phyloP scores from a whole-genome alignment of 1,139 yeast genomes.

The Suhomyces anneliseae region DNA sequence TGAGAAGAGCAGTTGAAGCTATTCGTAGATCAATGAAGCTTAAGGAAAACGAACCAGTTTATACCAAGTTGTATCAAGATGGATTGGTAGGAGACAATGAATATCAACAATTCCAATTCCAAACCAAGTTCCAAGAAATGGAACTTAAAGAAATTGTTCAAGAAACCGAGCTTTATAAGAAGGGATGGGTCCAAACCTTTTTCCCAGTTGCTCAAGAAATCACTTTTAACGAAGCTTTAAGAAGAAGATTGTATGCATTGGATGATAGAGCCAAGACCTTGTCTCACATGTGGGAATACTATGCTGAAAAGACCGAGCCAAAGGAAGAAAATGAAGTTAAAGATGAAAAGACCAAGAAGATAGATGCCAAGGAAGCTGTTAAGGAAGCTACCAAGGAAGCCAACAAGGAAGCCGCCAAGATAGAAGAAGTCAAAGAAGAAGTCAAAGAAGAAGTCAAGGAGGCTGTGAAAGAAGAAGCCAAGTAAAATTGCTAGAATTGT shows the following conservation, averaged over 20 bases:
- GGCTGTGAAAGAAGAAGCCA: neutral
- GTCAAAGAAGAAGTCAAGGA: neutral
- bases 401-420: neutral
- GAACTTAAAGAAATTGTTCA: conserved; percentile 77
- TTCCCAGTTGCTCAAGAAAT: conserved; percentile 85
- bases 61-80: conserved; percentile 72
- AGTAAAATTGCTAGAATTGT: neutral
- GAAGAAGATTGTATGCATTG: conserved; percentile 73
- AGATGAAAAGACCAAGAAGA: neutral
- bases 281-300: conserved; percentile 50
- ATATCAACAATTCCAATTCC: conserved; percentile 75
- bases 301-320: conserved; percentile 16
- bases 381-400: neutral
- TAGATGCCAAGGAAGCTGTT: neutral
- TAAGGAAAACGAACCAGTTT: conserved; percentile 69
- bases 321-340: conserved; percentile 3
- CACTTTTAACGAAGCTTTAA: conserved; percentile 86
- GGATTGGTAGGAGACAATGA: conserved; percentile 92
- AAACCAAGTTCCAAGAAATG: conserved; percentile 72
- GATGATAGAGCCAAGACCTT: conserved; percentile 52
- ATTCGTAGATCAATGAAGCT: conserved; percentile 66
- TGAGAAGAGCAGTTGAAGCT: conserved; percentile 73
- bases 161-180: conserved; percentile 72
- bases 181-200: conserved; percentile 78
- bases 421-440: neutral